Evolutionary conservation across 2,329 filamentous ascomycete genomes (phyloP).

Genomic region (Aspergillus luchuensis): DNA sequence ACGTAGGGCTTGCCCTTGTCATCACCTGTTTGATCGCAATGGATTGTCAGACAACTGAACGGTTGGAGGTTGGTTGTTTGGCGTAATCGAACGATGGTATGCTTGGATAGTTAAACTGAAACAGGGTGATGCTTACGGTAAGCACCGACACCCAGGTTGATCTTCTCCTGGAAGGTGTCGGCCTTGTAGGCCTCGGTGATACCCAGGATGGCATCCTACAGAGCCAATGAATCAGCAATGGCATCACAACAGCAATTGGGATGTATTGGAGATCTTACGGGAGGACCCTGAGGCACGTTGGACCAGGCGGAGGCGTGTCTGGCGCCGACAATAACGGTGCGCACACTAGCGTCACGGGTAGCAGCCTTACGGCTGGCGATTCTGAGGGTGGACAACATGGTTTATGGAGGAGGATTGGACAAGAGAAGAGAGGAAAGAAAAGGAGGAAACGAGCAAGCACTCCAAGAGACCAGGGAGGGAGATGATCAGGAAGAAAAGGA

Average conservation of each 20-base stretch:
- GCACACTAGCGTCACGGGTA: conserved; percentile 42
- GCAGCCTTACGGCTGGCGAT: conserved; percentile 46
- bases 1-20: conserved; percentile 98
- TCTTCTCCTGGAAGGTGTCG: conserved; percentile 90
- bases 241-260: conserved; percentile 9
- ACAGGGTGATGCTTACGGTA: conserved; percentile 64
- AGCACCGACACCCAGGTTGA: conserved; percentile 96
- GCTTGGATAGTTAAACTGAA: not conserved
- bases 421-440: conserved; percentile 1
- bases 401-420: conserved; percentile 4
- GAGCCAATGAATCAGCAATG: conserved; percentile 29
- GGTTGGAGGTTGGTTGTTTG: not conserved
- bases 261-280: conserved; percentile 62
- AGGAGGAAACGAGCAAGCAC: conserved; percentile 8
- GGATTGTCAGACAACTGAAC: not conserved
- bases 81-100: not conserved
- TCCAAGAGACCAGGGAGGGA: not conserved
- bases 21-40: conserved; percentile 54
- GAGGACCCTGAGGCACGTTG: conserved; percentile 89
- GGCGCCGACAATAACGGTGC: conserved; percentile 46
- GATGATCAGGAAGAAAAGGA: not conserved
- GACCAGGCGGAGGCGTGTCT: conserved; percentile 82
- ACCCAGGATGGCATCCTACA: conserved; percentile 51
- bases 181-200: conserved; percentile 99
- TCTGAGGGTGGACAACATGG: conserved; percentile 52